Evolutionary conservation across 129 eudicot genomes (phyloP).

Genomic region (Logfia minima): DNA sequence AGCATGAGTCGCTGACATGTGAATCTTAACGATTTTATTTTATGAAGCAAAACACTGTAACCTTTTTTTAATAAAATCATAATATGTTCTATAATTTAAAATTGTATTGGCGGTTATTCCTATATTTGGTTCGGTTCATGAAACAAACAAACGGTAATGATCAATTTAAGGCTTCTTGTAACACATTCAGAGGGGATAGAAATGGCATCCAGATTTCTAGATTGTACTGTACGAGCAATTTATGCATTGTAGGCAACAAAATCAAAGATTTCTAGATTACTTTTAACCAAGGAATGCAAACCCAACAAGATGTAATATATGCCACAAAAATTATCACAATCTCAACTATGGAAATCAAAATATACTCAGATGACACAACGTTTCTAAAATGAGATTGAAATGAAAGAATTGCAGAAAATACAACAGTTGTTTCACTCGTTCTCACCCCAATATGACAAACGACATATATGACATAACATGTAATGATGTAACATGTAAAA

Average conservation of each 20-base stretch:
- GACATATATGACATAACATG: conserved; percentile 27
- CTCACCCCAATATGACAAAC: conserved; percentile 40
- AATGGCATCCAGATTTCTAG: conserved; percentile 2
- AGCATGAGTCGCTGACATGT: background rate
- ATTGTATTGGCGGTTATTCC: background rate
- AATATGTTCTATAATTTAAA: background rate
- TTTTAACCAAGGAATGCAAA: background rate
- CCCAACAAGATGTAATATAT: background rate
- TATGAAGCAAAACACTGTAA: background rate
- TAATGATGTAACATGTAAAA: conserved; percentile 23
- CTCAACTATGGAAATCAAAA: background rate
- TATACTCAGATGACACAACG: background rate
- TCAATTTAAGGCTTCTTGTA: background rate
- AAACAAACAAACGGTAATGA: background rate
- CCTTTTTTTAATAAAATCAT: background rate
- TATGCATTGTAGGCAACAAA: background rate
- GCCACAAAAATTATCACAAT: conserved; percentile 9
- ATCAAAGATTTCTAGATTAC: background rate
- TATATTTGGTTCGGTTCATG: background rate
- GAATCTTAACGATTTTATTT: background rate
- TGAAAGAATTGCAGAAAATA: conserved; percentile 36
- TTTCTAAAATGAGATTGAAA: conserved; percentile 24
- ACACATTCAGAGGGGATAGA: background rate
- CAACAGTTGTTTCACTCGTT: conserved; percentile 38
- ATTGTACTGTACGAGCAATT: background rate